Evolutionary conservation across 768 basidiomycete genomes (phyloP).

Genomic region (Agaricus blazei): DNA sequence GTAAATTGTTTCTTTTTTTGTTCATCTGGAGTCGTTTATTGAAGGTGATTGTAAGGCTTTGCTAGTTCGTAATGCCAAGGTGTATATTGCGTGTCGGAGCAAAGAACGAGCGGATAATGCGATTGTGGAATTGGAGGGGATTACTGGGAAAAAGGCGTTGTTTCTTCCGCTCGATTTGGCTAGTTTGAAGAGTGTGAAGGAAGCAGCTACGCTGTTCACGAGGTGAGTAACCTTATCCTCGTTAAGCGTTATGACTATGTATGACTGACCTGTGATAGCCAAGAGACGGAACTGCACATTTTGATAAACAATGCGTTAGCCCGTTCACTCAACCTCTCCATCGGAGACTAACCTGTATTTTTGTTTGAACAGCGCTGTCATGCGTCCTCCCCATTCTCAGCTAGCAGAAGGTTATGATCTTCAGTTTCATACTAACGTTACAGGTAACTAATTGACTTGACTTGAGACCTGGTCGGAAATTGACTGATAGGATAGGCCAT

Average conservation of each 20-base stretch:
- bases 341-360: neutral
- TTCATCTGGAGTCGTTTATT: neutral
- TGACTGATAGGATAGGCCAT: constrained; percentile 38
- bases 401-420: constrained; percentile 54
- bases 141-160: constrained; percentile 40
- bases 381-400: constrained; percentile 35
- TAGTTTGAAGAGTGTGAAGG: constrained; percentile 34
- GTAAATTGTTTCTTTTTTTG: constrained; percentile 20
- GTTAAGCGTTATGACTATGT: neutral
- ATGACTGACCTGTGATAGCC: constrained; percentile 18
- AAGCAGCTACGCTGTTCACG: constrained; percentile 35
- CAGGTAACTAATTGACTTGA: constrained; percentile 26
- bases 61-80: constrained; percentile 55
- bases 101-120: constrained; percentile 39
- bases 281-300: constrained; percentile 38
- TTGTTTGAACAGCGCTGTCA: constrained; percentile 33
- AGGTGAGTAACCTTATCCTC: constrained; percentile 26
- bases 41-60: constrained; percentile 31
- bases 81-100: constrained; percentile 55
- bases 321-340: too few species aligned
- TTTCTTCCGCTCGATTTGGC: constrained; percentile 40
- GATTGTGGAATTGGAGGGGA: constrained; percentile 45
- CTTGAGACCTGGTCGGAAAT: too few species aligned
- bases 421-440: constrained; percentile 51
- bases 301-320: constrained; percentile 46